Conservation (phyloP, 176 grass and related monocot species). For the Carex parvula region DNA sequence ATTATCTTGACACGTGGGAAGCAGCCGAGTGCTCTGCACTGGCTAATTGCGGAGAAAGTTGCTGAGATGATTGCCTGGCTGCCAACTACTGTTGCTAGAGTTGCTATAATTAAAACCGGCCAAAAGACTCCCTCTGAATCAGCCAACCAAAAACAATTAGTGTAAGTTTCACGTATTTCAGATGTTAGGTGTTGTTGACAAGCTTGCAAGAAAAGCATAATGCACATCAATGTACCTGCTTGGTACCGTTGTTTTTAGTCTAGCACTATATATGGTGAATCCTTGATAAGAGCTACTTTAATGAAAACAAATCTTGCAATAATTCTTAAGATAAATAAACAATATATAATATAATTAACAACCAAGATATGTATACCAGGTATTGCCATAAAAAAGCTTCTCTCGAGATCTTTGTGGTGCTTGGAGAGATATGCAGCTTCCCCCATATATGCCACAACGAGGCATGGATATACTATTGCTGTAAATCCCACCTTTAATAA, state of each 20-base stretch:
- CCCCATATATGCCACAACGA: constrained; percentile 91
- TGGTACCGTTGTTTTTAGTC: background rate
- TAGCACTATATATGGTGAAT: background rate
- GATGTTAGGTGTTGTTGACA: background rate
- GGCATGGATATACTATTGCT: constrained; percentile 75
- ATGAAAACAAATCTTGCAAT: background rate
- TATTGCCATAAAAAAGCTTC: constrained; percentile 92
- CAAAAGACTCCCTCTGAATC: constrained; percentile 68
- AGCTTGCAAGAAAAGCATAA: background rate
- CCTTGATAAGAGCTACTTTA: background rate
- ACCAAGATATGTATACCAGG: constrained; percentile 44
- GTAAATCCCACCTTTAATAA: constrained; percentile 70
- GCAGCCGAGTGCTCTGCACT: constrained; percentile 77
- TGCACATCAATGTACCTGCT: background rate
- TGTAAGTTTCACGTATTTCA: background rate
- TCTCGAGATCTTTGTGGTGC: constrained; percentile 73
- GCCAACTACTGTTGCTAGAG: constrained; percentile 69
- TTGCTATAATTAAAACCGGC: constrained; percentile 73
- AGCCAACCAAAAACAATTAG: background rate
- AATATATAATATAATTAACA: background rate
- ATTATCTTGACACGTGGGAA: constrained; percentile 79
- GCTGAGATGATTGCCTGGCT: constrained; percentile 94
- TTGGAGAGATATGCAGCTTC: constrained; percentile 85
- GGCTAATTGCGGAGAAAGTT: constrained; percentile 81
- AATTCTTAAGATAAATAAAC: background rate